A percentile compares a stretch with the other conserved stretches of the same genome.
Evolutionary conservation across 805 yeast genomes (phyloP).

Genomic region (Starmerella apicola): DNA sequence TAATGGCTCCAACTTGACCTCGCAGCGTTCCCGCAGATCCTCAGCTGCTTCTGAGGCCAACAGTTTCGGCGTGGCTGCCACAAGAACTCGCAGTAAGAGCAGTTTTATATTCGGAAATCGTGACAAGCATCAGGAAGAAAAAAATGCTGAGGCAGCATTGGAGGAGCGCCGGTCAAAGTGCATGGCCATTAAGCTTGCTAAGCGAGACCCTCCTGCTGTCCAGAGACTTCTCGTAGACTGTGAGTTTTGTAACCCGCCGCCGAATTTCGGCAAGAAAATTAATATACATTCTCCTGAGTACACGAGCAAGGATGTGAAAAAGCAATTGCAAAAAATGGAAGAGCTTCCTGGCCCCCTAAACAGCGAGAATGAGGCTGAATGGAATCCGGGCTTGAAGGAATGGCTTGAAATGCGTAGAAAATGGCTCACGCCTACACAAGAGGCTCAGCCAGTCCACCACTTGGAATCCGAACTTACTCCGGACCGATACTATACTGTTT

Average conservation of each 20-base stretch:
- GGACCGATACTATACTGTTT: constrained; percentile 35
- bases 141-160: constrained; percentile 15
- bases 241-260: constrained; percentile 25
- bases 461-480: constrained; percentile 24
- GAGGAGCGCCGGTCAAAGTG: constrained; percentile 21
- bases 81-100: constrained; percentile 17
- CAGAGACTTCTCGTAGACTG: constrained; percentile 24
- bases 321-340: constrained; percentile 2
- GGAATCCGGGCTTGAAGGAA: constrained; percentile 42
- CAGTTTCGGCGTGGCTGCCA: constrained; percentile 10
- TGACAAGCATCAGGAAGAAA: constrained; percentile 5
- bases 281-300: constrained; percentile 16
- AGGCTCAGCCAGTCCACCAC: constrained; percentile 18
- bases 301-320: constrained; percentile 10
- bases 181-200: constrained; percentile 22
- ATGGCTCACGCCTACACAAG: constrained; percentile 39
- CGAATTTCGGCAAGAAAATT: constrained; percentile 16
- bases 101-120: constrained; percentile 4
- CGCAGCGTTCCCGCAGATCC: neutral
- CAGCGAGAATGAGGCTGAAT: constrained; percentile 29
- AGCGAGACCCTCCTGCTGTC: constrained; percentile 23
- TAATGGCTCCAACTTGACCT: neutral
- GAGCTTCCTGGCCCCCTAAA: constrained; percentile 9
- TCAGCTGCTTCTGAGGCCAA: neutral
- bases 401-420: constrained; percentile 60